A percentile compares a stretch with the other conserved stretches of the same genome.
phyloP scores from a whole-genome alignment of 192 early-diverging fungal species.

The Backusella westeae region DNA sequence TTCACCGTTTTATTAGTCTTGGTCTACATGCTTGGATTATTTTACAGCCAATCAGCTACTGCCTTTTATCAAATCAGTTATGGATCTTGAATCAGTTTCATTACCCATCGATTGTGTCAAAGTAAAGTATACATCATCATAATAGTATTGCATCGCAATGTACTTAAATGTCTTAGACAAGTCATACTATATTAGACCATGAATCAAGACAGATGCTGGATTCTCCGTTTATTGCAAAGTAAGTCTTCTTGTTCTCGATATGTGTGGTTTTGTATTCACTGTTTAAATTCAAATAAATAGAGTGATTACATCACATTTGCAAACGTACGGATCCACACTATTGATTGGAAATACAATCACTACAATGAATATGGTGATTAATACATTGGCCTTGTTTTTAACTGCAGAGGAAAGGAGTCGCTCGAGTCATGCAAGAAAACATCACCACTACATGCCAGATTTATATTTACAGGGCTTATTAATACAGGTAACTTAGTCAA shows the following conservation, averaged over 20 bases:
- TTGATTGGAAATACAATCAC: conserved; percentile 50
- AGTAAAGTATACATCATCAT: conserved; percentile 17
- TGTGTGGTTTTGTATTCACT: not conserved
- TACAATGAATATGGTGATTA: conserved; percentile 58
- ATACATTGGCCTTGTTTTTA: conserved; percentile 49
- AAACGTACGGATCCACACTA: conserved; percentile 47
- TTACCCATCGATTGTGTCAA: conserved; percentile 50
- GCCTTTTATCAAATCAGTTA: conserved; percentile 49
- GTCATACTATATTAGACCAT: conserved; percentile 48
- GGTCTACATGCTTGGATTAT: conserved; percentile 38
- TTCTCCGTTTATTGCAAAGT: conserved; percentile 21
- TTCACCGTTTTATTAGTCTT: conserved; percentile 9
- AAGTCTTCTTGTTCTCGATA: not conserved
- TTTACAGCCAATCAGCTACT: conserved; percentile 43
- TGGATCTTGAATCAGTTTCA: conserved; percentile 52
- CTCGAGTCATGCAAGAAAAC: conserved; percentile 51
- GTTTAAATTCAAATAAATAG: conserved; percentile 15
- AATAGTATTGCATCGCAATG: no score
- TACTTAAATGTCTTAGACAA: conserved; percentile 33
- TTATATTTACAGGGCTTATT: conserved; percentile 50
- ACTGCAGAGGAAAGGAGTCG: conserved; percentile 46
- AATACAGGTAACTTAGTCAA: conserved; percentile 21
- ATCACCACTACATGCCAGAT: conserved; percentile 48
- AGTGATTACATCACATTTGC: conserved; percentile 51
- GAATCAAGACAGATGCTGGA: conserved; percentile 35